Conservation (phyloP, 306 rosid genomes). For the Senna siamea region DNA sequence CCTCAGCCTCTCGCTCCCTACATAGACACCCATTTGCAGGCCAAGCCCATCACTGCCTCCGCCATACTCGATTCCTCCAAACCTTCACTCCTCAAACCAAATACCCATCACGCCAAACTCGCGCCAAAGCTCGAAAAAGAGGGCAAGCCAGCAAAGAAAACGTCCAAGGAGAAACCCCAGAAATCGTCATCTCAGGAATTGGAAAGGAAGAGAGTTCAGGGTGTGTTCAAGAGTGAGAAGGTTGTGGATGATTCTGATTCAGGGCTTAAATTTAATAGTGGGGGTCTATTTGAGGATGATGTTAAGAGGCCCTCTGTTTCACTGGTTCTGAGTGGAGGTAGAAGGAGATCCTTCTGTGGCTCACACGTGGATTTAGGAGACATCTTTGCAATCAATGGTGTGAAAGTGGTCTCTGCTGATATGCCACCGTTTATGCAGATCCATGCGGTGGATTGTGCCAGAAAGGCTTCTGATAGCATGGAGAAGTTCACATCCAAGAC, state of each 20-base stretch:
- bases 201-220: slow-evolving; percentile 50
- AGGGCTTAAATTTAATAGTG: neutral
- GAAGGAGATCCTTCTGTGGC: slow-evolving; percentile 71
- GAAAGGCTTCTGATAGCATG: slow-evolving; percentile 79
- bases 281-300: slow-evolving; percentile 35
- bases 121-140: slow-evolving; percentile 30
- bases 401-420: slow-evolving; percentile 80
- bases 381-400: slow-evolving; percentile 73
- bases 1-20: neutral
- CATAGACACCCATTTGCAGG: slow-evolving; percentile 44
- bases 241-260: slow-evolving; percentile 6
- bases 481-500: slow-evolving; percentile 92
- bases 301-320: slow-evolving; percentile 50
- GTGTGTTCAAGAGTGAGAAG: slow-evolving; percentile 46
- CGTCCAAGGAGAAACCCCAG: slow-evolving; percentile 43
- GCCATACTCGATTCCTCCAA: slow-evolving; percentile 57
- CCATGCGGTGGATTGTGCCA: slow-evolving; percentile 88
- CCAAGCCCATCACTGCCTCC: slow-evolving; percentile 59
- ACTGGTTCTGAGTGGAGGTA: slow-evolving; percentile 45
- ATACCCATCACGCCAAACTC: slow-evolving; percentile 26
- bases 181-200: slow-evolving; percentile 35
- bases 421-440: slow-evolving; percentile 99
- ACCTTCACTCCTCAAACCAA: slow-evolving; percentile 37
- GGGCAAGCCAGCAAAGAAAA: slow-evolving; percentile 30
- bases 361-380: slow-evolving; percentile 64